These are phyloP conservation scores for Monosporascus sp. DNA, from an alignment of 2,329 filamentous ascomycete genomes.

Conservation along the genomic window DNA sequence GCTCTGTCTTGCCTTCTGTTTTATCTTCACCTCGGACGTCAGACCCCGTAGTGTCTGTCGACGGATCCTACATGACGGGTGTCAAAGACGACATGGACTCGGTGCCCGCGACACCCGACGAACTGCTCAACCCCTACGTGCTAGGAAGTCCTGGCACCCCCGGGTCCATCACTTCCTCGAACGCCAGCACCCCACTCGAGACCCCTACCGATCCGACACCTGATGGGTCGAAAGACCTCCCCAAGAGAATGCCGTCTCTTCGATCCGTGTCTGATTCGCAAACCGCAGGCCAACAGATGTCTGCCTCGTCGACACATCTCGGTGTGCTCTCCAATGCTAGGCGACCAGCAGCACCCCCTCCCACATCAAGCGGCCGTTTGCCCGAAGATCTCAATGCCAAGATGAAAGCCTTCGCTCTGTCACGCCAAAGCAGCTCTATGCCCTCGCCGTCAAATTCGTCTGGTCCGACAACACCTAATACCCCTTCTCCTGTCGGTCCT, in stretches of 20 bases:
- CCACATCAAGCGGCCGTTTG: conserved; percentile 37
- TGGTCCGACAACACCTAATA: conserved; percentile 24
- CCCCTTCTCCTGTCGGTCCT: conserved; percentile 21
- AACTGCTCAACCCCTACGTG: conserved; percentile 30
- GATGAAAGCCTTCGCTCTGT: conserved; percentile 41
- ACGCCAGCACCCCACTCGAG: conserved; percentile 45
- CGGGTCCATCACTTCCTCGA: conserved; percentile 41
- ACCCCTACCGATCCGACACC: conserved; percentile 25
- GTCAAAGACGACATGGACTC: conserved; percentile 23
- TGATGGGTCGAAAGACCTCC: conserved; percentile 23
- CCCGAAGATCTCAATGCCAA: conserved; percentile 42
- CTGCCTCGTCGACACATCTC: conserved; percentile 75
- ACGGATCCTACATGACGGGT: conserved; percentile 10
- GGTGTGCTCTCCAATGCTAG: conserved; percentile 67
- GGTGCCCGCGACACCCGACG: conserved; percentile 43
- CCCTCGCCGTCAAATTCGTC: conserved; percentile 25
- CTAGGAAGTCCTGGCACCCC: conserved; percentile 37
- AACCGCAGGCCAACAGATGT: conserved; percentile 53
- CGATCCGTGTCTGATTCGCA: conserved; percentile 57
- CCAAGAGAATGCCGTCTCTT: conserved; percentile 52
- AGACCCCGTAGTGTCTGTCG: background rate
- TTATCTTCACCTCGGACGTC: background rate
- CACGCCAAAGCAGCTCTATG: conserved; percentile 38
- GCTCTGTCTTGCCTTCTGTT: background rate
- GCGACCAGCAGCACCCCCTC: conserved; percentile 41